Evolutionary conservation across 495 filamentous ascomycete species (phyloP), one percentile per base, ranked within the genome.

Genomic region (Lepidopterella palustris): DNA sequence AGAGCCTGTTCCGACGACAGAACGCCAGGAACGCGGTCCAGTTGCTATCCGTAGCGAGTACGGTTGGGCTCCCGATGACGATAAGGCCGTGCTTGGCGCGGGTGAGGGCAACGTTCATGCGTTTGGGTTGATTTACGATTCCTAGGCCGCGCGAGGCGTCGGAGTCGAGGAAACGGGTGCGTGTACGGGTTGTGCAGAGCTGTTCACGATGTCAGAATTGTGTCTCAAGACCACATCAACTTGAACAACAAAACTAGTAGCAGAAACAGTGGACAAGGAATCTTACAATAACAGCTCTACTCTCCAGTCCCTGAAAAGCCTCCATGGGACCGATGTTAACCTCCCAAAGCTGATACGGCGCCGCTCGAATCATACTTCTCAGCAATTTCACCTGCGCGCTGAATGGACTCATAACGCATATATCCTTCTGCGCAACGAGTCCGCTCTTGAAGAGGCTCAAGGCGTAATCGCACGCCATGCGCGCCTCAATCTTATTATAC

Each of bases 261-360:
- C 23, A 24, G 25, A 50, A 11, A 11, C 3, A 23, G 24, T 13
- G 45, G 6, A 8, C 0, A 24, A 25, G 18, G 10, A 25, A 13
- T 25, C 47, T 27, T 27, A 84, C 61, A 53, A 84, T 80, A 20
- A 83, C 81, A 20, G 81, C 72, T 10, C 73, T 68, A 28, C 73
- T 73, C 63, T 84, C 81, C 24, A 79, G 66, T 0, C 81, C 81
- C 59, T 83, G 81, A 56, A 78, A 83, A n/a, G 77, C 80, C 61
- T 84, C 81, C 23, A 79, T 73, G 3, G 81, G 79, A 2, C 81
- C 81, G 21, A 84, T 76, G 58, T 81, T 81, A 18, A 83, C 71
- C 24, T 70, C 71, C 60, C 70, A 72, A 24, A 78, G 63, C 8
- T 55, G 55, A 32, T 59, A 64, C 1, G 11, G 4, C 11, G 61